Evolutionary conservation across 176 grass and related monocot species (phyloP).

Genomic region (Otatea glauca): DNA sequence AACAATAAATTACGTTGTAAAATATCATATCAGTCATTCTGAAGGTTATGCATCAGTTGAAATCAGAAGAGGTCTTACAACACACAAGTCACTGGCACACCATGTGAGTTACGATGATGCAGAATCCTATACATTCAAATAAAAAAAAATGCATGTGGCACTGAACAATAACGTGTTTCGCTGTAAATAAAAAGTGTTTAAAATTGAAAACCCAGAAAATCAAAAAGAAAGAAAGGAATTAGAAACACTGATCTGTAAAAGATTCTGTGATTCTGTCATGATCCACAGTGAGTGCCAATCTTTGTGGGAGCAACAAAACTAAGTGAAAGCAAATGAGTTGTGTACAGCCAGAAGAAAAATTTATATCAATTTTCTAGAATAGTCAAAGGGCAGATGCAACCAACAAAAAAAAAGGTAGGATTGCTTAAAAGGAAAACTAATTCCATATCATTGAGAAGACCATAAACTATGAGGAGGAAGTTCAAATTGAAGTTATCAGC

Average conservation of each 20-base stretch:
- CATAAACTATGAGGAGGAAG: neutral
- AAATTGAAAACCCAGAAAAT: neutral
- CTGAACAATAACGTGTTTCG: neutral
- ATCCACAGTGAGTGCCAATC: neutral
- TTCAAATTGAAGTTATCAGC: conserved; percentile 16
- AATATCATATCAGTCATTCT: neutral
- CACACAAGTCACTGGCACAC: neutral
- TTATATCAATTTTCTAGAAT: neutral
- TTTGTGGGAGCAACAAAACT: conserved; percentile 11
- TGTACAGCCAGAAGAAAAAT: neutral
- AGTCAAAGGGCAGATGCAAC: conserved; percentile 14
- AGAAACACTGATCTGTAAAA: conserved; percentile 21
- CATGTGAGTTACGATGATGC: neutral
- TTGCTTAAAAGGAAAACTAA: conserved; percentile 14
- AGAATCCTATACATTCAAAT: conserved; percentile 6
- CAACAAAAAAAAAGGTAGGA: conserved; percentile 16
- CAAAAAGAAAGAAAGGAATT: neutral
- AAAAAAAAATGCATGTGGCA: neutral
- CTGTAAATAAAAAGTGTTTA: neutral
- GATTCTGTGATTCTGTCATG: neutral
- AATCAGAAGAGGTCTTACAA: neutral
- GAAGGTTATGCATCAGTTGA: neutral
- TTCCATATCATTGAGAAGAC: neutral
- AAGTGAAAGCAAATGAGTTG: conserved; percentile 12
- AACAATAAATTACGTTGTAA: neutral